Evolutionary conservation across 257 asterid species (phyloP).

Genomic region (Ehretia macrophylla): DNA sequence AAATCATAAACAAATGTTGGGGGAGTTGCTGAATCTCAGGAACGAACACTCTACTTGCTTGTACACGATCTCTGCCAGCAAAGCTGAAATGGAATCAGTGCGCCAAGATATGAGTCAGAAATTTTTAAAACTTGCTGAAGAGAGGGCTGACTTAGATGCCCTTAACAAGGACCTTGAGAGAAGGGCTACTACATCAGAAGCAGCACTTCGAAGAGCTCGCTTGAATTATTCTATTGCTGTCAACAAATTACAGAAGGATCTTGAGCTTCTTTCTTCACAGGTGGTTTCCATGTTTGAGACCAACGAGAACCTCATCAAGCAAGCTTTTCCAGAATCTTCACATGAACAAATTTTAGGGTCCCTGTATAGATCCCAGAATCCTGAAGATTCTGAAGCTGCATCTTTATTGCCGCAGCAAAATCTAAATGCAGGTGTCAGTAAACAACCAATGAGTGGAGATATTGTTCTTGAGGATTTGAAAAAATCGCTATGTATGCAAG

Average conservation of each 20-base stretch:
- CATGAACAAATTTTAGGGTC: conserved; percentile 27
- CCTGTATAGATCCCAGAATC: conserved; percentile 18
- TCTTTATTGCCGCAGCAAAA: conserved; percentile 28
- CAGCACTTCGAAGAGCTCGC: conserved; percentile 85
- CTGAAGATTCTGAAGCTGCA: conserved; percentile 32
- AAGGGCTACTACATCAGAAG: conserved; percentile 74
- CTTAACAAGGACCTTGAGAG: conserved; percentile 74
- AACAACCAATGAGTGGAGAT: conserved; percentile 61
- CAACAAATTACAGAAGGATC: conserved; percentile 89
- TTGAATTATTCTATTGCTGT: conserved; percentile 92
- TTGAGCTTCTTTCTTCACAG: conserved; percentile 92
- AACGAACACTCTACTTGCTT: conserved; percentile 80
- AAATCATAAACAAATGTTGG: conserved; percentile 79
- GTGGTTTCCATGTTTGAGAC: conserved; percentile 88
- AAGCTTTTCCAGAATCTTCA: conserved; percentile 62
- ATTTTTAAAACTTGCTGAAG: conserved; percentile 52
- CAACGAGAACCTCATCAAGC: conserved; percentile 78
- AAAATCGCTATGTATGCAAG: conserved; percentile 69
- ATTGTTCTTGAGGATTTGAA: conserved; percentile 75
- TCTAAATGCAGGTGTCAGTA: conserved; percentile 35
- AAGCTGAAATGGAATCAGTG: conserved; percentile 62
- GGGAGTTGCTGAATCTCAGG: conserved; percentile 72
- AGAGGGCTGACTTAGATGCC: conserved; percentile 59
- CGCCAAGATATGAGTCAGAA: conserved; percentile 59
- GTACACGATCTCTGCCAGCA: conserved; percentile 52